phyloP scores from a whole-genome alignment of 1,284 basidiomycete genomes.

The Ustilago cynodontis region DNA sequence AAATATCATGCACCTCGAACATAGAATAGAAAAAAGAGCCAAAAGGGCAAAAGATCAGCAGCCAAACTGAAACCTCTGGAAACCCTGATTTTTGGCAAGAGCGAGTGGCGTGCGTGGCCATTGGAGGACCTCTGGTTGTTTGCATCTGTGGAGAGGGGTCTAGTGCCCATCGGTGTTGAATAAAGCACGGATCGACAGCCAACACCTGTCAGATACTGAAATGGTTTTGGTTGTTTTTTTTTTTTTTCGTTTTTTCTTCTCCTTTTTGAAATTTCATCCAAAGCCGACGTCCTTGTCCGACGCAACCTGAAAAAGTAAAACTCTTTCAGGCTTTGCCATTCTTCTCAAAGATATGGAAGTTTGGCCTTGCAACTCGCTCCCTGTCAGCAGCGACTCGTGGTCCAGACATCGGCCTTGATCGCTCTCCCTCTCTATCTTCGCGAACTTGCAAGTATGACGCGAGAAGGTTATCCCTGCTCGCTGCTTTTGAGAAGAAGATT shows the following conservation, averaged over 20 bases:
- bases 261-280: neutral
- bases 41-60: conserved; percentile 1
- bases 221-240: neutral
- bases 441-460: no score
- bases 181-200: conserved; percentile 25
- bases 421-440: no score
- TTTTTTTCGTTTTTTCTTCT: neutral
- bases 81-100: neutral
- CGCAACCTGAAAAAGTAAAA: neutral
- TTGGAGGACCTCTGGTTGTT: neutral
- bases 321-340: conserved; percentile 1
- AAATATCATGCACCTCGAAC: neutral
- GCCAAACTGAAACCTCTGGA: neutral
- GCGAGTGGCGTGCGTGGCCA: neutral
- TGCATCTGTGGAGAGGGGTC: conserved; percentile 6
- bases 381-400: neutral
- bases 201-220: conserved; percentile 25
- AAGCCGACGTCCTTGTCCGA: neutral
- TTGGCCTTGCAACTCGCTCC: neutral
- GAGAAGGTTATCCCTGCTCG: neutral
- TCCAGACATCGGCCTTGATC: conserved; percentile 13
- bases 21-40: neutral
- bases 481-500: neutral
- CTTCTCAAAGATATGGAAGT: conserved; percentile 18
- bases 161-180: conserved; percentile 11